Percentiles rank a stretch among this genome's conserved stretches.
These are phyloP conservation scores for Tolypocladium tundrense DNA, from an alignment of 2,329 filamentous ascomycete species.

Conservation along the genomic window DNA sequence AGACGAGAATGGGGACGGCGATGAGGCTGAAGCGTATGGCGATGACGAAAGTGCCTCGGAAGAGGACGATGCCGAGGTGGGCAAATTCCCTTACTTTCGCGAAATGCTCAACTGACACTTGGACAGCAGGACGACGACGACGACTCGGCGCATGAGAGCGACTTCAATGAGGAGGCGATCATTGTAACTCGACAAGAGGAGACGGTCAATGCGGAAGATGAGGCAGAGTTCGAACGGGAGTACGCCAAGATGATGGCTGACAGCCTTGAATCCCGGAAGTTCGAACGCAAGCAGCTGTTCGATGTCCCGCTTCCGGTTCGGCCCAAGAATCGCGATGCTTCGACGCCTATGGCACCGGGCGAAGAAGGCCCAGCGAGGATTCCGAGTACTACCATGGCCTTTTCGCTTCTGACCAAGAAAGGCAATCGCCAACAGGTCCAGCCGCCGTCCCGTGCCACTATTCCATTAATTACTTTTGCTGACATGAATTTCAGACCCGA, in stretches of 20 bases:
- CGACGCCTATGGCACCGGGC: conserved; percentile 18
- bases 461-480: not conserved
- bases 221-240: conserved; percentile 95
- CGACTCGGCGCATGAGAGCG: conserved; percentile 44
- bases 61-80: conserved; percentile 50
- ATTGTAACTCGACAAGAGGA: conserved; percentile 87
- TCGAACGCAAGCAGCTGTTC: conserved; percentile 88
- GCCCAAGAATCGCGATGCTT: conserved; percentile 51
- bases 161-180: conserved; percentile 78
- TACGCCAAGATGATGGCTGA: conserved; percentile 98
- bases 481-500: conserved; percentile 51
- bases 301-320: conserved; percentile 96
- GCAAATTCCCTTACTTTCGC: conserved; percentile 4
- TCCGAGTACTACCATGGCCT: conserved; percentile 67
- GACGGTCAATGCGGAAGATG: conserved; percentile 81
- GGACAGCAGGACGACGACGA: conserved; percentile 35
- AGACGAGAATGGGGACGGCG: conserved; percentile 60
- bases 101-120: not conserved
- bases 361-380: conserved; percentile 8
- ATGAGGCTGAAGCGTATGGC: conserved; percentile 51
- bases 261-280: conserved; percentile 89
- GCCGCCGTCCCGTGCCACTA: not conserved
- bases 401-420: conserved; percentile 89
- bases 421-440: conserved; percentile 86
- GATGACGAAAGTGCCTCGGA: conserved; percentile 51